phyloP scores from a whole-genome alignment of 164 flowering plant species.

The Aristolochia contorta region DNA sequence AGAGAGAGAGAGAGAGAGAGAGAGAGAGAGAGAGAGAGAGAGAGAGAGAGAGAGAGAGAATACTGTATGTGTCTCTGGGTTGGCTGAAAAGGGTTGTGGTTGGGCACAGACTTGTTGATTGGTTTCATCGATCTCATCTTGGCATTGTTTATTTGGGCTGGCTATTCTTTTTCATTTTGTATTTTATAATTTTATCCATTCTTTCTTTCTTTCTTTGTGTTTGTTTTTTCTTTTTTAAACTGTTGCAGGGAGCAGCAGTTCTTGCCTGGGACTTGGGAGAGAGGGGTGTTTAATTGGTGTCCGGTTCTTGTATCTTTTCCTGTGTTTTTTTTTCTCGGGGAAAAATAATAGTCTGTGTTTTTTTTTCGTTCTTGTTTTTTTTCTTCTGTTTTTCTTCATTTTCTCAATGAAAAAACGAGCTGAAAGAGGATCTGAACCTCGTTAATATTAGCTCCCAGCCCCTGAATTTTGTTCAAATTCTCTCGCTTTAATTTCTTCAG shows the following conservation, averaged over 20 bases:
- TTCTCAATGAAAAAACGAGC: background rate
- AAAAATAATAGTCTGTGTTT: background rate
- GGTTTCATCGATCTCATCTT: background rate
- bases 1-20: background rate
- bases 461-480: too few species aligned
- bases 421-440: slow-evolving; percentile 2
- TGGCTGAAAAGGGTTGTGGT: background rate
- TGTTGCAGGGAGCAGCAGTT: background rate
- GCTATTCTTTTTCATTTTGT: background rate
- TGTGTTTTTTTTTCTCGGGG: background rate
- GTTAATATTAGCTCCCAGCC: too few species aligned
- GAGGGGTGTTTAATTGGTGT: background rate
- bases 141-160: background rate
- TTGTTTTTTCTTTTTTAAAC: background rate
- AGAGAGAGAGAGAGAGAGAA: background rate
- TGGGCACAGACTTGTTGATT: background rate
- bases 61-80: background rate
- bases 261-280: too few species aligned
- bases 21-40: slow-evolving; percentile 3
- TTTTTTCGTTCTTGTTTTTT: too few species aligned
- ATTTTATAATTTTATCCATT: background rate
- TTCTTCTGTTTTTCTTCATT: background rate
- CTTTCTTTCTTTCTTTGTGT: background rate
- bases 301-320: background rate
- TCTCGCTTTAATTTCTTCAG: too few species aligned